These are phyloP conservation scores for Ganoderma leucocontextum DNA, from an alignment of 1,284 basidiomycete genomes.

Conservation along the genomic window DNA sequence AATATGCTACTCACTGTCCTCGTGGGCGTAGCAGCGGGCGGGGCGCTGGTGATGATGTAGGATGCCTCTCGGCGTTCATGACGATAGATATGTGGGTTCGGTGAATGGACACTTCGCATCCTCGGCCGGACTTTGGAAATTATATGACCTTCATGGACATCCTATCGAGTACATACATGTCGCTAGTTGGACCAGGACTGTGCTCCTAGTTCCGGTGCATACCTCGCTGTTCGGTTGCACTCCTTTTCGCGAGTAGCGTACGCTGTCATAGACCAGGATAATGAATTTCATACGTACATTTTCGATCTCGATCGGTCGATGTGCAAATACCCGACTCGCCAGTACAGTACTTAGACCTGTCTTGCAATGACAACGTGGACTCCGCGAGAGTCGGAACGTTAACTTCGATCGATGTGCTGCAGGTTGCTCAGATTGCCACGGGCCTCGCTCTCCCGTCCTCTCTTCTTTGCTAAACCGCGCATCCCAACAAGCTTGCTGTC, in stretches of 20 bases:
- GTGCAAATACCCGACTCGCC: neutral
- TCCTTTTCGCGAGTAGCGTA: slow-evolving; percentile 11
- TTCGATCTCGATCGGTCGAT: slow-evolving; percentile 12
- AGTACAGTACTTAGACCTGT: neutral
- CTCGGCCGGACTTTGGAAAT: slow-evolving; percentile 25
- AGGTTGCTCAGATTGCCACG: neutral
- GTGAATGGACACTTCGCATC: slow-evolving; percentile 26
- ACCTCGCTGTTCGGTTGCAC: slow-evolving; percentile 7
- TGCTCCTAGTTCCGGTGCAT: slow-evolving; percentile 5
- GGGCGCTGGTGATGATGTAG: slow-evolving; percentile 55
- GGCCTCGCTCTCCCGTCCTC: slow-evolving; percentile 2
- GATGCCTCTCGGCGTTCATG: slow-evolving; percentile 20
- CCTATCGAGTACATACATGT: slow-evolving; percentile 17
- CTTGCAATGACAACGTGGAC: neutral
- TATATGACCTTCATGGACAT: slow-evolving; percentile 35
- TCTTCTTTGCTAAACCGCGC: neutral
- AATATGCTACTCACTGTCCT: slow-evolving; percentile 51
- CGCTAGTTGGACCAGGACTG: slow-evolving; percentile 21
- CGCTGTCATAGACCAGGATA: slow-evolving; percentile 18
- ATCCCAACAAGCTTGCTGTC: neutral
- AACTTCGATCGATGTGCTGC: slow-evolving; percentile 21
- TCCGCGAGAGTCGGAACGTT: slow-evolving; percentile 26
- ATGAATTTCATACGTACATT: slow-evolving; percentile 16
- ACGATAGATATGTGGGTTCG: slow-evolving; percentile 9
- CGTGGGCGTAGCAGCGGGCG: slow-evolving; percentile 55